phyloP scores from a whole-genome alignment of 345 rosid genomes.

The Toxicodendron radicans region DNA sequence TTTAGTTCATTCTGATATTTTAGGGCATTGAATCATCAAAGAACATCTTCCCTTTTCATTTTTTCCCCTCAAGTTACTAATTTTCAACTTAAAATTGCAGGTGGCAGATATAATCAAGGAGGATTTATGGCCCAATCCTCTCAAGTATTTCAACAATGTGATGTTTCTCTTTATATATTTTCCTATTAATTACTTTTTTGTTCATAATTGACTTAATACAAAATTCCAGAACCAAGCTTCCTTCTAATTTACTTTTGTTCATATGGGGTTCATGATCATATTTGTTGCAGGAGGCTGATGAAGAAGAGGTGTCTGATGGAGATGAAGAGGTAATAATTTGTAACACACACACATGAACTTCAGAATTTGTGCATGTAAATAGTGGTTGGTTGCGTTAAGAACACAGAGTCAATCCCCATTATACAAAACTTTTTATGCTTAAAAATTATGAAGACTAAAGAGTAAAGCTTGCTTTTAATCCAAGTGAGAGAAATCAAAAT shows the following conservation, averaged over 20 bases:
- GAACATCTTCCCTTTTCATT: not conserved
- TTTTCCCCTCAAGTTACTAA: no score
- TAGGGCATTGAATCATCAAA: not conserved
- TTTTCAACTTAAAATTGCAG: conserved; percentile 26
- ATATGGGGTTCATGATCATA: not conserved
- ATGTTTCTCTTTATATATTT: conserved; percentile 5
- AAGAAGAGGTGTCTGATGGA: conserved; percentile 19
- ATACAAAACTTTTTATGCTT: not conserved
- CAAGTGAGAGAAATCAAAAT: not conserved
- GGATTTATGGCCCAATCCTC: conserved; percentile 48
- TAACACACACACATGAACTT: not conserved
- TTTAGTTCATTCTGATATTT: not conserved
- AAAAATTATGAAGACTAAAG: not conserved
- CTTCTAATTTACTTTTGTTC: not conserved
- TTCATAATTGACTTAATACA: not conserved
- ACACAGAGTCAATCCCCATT: not conserved
- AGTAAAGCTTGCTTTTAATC: not conserved
- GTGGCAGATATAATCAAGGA: conserved; percentile 44
- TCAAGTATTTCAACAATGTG: conserved; percentile 34
- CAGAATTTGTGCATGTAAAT: not conserved
- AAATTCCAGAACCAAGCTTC: conserved; percentile 10
- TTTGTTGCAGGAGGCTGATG: conserved; percentile 18
- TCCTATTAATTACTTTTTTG: not conserved
- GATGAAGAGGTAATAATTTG: conserved; percentile 21
- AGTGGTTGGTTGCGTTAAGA: not conserved